These are phyloP conservation scores for Fraxinus sp. DNA, from an alignment of 305 asterid species.

Conservation along the genomic window DNA sequence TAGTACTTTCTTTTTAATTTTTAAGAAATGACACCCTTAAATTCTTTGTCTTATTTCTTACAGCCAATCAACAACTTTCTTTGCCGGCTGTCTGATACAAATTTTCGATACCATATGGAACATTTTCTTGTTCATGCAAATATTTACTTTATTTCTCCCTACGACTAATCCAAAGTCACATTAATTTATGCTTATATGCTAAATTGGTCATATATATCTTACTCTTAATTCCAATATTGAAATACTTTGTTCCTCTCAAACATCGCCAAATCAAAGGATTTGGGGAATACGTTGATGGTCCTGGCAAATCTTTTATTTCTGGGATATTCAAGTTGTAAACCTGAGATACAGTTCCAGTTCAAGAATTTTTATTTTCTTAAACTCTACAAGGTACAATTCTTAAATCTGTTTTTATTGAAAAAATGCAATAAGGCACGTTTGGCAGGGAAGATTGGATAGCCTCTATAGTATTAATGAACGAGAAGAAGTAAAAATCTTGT, in stretches of 20 bases:
- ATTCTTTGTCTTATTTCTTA: background rate
- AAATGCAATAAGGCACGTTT: background rate
- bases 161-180: constrained; percentile 14
- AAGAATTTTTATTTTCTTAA: background rate
- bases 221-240: constrained; percentile 13
- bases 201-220: background rate
- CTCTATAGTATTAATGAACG: background rate
- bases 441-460: background rate
- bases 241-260: constrained; percentile 13
- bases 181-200: background rate
- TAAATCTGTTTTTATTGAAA: background rate
- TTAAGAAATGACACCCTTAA: background rate
- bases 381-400: background rate
- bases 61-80: background rate
- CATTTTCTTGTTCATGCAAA: constrained; percentile 6
- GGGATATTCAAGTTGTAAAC: background rate
- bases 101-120: constrained; percentile 19
- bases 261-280: constrained; percentile 9
- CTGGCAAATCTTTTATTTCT: background rate
- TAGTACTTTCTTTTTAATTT: background rate
- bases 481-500: background rate
- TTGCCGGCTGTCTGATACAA: constrained; percentile 24
- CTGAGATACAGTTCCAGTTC: background rate
- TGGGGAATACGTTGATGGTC: constrained; percentile 7
- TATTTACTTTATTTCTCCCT: background rate